These are phyloP conservation scores for Lolium multiflorum DNA, from an alignment of 176 grass and related monocot genomes.

Conservation along the genomic window DNA sequence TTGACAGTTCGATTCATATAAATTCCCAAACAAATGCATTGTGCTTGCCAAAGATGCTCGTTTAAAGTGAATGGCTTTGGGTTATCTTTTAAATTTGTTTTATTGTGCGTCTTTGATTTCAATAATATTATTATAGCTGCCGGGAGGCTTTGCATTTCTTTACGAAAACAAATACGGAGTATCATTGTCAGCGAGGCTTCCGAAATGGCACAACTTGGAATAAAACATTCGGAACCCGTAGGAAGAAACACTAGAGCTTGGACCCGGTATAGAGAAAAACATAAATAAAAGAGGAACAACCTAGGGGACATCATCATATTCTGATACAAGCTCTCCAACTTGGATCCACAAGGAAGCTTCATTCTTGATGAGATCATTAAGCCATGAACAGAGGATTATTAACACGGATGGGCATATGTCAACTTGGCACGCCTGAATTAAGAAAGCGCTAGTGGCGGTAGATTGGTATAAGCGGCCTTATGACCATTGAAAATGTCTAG, in stretches of 20 bases:
- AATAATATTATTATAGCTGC: neutral
- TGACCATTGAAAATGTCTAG: neutral
- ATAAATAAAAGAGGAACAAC: neutral
- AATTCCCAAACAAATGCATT: no score
- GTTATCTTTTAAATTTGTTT: no score
- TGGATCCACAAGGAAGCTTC: slow-evolving; percentile 21
- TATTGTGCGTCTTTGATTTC: no score
- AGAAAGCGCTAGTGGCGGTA: neutral
- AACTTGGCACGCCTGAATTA: slow-evolving; percentile 14
- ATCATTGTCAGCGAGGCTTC: neutral
- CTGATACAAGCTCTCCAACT: neutral
- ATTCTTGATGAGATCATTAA: neutral
- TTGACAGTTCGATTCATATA: no score
- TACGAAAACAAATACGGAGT: no score
- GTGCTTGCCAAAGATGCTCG: no score
- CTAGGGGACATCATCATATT: neutral
- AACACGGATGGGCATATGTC: neutral
- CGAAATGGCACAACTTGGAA: neutral
- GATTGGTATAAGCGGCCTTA: neutral
- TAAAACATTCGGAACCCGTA: neutral
- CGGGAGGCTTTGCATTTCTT: neutral
- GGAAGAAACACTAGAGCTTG: neutral
- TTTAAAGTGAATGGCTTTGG: no score
- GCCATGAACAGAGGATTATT: slow-evolving; percentile 1
- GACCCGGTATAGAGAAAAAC: neutral